Base-by-base conservation (phyloP, 1,139 yeast species). In the Zygosaccharomyces sapae region DNA sequence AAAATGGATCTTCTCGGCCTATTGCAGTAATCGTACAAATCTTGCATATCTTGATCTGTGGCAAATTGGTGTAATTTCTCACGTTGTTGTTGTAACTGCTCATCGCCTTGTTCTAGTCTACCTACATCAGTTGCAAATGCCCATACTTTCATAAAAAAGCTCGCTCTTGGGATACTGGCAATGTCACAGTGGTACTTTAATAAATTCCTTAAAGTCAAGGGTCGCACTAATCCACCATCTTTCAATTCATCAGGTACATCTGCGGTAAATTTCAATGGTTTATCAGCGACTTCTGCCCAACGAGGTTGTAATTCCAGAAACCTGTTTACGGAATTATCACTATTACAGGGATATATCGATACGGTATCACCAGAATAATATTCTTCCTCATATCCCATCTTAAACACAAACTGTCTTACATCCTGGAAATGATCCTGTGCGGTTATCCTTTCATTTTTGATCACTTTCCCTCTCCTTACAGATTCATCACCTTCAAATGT, bases 1-100 rank as follows among this genome's bases (percentile, higher is more conserved):
- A 88, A 65, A 6, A 90, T 77, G 50, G 95, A 89, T 56, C 99
- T 70, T 55, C 96, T 75, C 7, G 98, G 97, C 52, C 97, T 71
- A 61, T 88, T 86, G 12, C 95, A 95, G 65, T 92, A 92, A 63
- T 92, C 82, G 63, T 82, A 90, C 40, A 90, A 67, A 50, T 87
- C 96, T 59, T 90, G 90, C 45, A 75, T 70, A 43, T 86, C 89
- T 45, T 82, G 80, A 46, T 83, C 74, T 12, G 77, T 70, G n/a
- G 85, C 79, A 60, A 94, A 86, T 53, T 92, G 96, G 45, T 70
- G 70, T 41, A 92, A 70, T 58, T 87, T 86, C 46, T 83, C 94
- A 42, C 72, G 71, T 58, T 92, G 97, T 51, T 92, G 72, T 39
- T 73, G 77, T 16, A 63, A 44, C 47, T 61, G 67, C 19, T 61